Evolutionary conservation across 148 eudicot genomes (phyloP).

Genomic region (Selenicereus undatus): DNA sequence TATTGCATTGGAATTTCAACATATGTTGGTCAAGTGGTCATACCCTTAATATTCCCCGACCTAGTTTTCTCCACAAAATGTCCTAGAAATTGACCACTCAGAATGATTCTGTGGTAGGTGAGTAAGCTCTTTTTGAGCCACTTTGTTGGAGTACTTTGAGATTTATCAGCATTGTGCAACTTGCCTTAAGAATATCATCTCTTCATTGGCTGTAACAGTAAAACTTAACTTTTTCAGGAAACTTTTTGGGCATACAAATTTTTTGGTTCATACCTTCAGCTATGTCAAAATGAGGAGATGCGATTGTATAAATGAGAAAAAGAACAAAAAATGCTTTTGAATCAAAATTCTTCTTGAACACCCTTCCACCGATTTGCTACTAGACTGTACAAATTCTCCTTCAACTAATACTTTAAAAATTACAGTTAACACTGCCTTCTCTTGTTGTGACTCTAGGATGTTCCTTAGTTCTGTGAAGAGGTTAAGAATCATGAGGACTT

Average conservation of each 20-base stretch:
- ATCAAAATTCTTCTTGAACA: neutral
- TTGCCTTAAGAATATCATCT: neutral
- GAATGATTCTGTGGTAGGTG: neutral
- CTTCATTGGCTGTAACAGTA: neutral
- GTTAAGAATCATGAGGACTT: conserved; percentile 80
- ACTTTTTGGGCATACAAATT: neutral
- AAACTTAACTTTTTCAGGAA: neutral
- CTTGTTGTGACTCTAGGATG: conserved; percentile 48
- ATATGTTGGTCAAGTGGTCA: neutral
- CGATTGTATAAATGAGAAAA: neutral
- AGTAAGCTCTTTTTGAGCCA: neutral
- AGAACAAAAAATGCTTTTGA: neutral
- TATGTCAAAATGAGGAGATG: neutral
- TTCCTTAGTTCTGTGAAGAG: conserved; percentile 74
- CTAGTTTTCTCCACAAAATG: neutral
- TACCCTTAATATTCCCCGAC: neutral
- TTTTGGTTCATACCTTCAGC: neutral
- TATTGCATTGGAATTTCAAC: neutral
- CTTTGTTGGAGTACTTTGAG: neutral
- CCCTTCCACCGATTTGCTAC: neutral
- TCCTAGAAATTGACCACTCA: neutral
- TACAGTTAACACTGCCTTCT: neutral
- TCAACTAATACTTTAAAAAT: no score
- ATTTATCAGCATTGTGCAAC: neutral
- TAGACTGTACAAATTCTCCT: no score